These are phyloP conservation scores for Astrothelium macrocarpum DNA, from an alignment of 495 filamentous ascomycete species.

Conservation along the genomic window DNA sequence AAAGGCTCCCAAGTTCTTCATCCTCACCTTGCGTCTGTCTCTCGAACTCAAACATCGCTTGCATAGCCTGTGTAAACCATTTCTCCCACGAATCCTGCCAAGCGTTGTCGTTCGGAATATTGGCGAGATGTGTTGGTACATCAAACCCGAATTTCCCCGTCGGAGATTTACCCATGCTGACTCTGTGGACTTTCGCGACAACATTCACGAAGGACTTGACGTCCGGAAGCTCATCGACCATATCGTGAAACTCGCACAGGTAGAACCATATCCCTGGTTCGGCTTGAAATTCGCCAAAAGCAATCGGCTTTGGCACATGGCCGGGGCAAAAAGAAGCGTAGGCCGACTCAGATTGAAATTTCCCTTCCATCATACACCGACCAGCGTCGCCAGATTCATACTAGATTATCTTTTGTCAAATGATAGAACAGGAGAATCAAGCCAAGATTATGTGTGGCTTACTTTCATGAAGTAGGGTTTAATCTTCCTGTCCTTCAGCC, in stretches of 20 bases:
- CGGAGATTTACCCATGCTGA: constrained; percentile 12
- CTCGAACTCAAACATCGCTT: constrained; percentile 13
- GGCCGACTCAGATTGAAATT: constrained; percentile 10
- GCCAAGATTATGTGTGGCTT: background rate
- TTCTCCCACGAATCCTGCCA: constrained; percentile 13
- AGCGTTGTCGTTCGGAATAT: constrained; percentile 11
- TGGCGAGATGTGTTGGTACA: constrained; percentile 13
- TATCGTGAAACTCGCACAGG: constrained; percentile 13
- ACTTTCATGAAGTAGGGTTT: constrained; percentile 14
- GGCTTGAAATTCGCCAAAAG: constrained; percentile 11
- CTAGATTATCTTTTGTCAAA: background rate
- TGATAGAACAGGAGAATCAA: background rate
- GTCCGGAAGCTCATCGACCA: constrained; percentile 7
- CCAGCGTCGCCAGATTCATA: constrained; percentile 12
- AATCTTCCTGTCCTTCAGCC: background rate
- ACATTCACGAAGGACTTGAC: constrained; percentile 2
- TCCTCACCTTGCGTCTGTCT: constrained; percentile 19
- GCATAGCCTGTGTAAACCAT: constrained; percentile 13
- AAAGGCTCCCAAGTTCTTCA: constrained; percentile 13
- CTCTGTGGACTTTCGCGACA: constrained; percentile 11
- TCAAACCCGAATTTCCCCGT: constrained; percentile 12
- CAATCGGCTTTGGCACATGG: constrained; percentile 8
- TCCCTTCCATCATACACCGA: constrained; percentile 11
- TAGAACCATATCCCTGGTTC: constrained; percentile 13
- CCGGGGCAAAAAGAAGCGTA: constrained; percentile 6